These are phyloP conservation scores for Helminthosporium solani DNA, from an alignment of 2,329 filamentous ascomycete genomes.

Conservation along the genomic window DNA sequence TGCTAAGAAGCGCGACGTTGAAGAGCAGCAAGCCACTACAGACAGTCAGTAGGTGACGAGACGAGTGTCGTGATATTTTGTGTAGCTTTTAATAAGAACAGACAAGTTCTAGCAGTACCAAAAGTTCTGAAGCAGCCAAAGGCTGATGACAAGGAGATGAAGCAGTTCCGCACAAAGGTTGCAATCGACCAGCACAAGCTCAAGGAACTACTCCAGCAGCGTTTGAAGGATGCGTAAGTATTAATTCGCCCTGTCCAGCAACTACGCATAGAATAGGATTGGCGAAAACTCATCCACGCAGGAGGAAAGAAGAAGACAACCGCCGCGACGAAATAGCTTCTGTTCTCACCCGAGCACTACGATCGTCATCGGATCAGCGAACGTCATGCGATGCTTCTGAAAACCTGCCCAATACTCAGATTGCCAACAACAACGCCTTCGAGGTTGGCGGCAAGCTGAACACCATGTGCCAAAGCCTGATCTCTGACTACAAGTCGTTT, in stretches of 20 bases:
- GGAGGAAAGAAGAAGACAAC: constrained; percentile 14
- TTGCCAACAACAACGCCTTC: constrained; percentile 18
- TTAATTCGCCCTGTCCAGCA: background rate
- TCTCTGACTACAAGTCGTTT: constrained; percentile 26
- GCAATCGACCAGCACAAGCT: constrained; percentile 17
- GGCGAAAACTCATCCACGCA: constrained; percentile 3
- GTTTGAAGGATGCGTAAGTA: constrained; percentile 23
- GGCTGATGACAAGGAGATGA: constrained; percentile 22
- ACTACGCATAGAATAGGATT: background rate
- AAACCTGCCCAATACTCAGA: constrained; percentile 15
- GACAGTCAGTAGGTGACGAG: constrained; percentile 28
- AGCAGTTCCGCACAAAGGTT: constrained; percentile 23
- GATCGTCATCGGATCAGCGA: constrained; percentile 9
- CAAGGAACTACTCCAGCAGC: constrained; percentile 19
- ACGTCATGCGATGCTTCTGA: constrained; percentile 1
- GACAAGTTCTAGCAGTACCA: constrained; percentile 22
- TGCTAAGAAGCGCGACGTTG: constrained; percentile 3
- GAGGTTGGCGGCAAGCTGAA: constrained; percentile 14
- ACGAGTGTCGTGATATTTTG: background rate
- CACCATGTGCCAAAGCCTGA: constrained; percentile 17
- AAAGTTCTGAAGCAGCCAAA: constrained; percentile 21
- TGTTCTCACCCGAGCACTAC: constrained; percentile 20
- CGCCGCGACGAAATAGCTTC: constrained; percentile 25
- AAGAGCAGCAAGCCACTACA: constrained; percentile 13
- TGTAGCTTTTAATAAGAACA: constrained; percentile 10